These are phyloP conservation scores for Aureobasidium sp. DNA, from an alignment of 2,329 filamentous ascomycete species.

Conservation along the genomic window DNA sequence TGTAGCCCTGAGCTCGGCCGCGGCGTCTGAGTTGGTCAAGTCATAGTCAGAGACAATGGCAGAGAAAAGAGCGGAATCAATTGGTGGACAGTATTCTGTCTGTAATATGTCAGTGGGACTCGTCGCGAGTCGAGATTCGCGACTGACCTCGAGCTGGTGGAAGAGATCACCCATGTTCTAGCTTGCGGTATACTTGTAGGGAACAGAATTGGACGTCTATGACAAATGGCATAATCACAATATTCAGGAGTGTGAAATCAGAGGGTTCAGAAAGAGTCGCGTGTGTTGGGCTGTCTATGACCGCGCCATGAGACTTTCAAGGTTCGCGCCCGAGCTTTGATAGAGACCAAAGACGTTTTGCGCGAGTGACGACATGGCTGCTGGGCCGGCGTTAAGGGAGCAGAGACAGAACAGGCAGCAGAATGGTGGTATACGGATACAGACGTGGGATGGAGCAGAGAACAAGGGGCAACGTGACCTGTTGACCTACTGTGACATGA, in stretches of 20 bases:
- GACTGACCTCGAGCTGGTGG: slow-evolving; percentile 15
- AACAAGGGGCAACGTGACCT: not conserved
- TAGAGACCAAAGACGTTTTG: not conserved
- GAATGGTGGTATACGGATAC: not conserved
- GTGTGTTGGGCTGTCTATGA: slow-evolving; percentile 8
- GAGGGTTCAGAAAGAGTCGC: not conserved
- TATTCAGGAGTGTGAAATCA: not conserved
- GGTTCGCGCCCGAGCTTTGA: slow-evolving; percentile 6
- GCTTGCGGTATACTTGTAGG: not conserved
- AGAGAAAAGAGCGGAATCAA: slow-evolving; percentile 71
- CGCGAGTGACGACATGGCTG: slow-evolving; percentile 5
- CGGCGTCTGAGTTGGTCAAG: slow-evolving; percentile 44
- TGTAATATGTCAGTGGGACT: slow-evolving; percentile 26
- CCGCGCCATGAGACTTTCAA: slow-evolving; percentile 7
- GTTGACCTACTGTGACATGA: not conserved
- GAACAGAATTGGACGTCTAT: slow-evolving; percentile 3
- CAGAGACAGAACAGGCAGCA: not conserved
- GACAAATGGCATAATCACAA: slow-evolving; percentile 13
- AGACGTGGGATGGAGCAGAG: not conserved
- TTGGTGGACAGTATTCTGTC: slow-evolving; percentile 62
- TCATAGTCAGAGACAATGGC: slow-evolving; percentile 71
- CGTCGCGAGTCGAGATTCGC: not conserved
- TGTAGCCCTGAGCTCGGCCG: slow-evolving; percentile 47
- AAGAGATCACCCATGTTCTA: slow-evolving; percentile 16
- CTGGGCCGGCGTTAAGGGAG: not conserved